Percentiles rank a stretch among this genome's conserved stretches.
phyloP scores from a whole-genome alignment of 2,329 filamentous ascomycete genomes.

The Cercospora janseana region DNA sequence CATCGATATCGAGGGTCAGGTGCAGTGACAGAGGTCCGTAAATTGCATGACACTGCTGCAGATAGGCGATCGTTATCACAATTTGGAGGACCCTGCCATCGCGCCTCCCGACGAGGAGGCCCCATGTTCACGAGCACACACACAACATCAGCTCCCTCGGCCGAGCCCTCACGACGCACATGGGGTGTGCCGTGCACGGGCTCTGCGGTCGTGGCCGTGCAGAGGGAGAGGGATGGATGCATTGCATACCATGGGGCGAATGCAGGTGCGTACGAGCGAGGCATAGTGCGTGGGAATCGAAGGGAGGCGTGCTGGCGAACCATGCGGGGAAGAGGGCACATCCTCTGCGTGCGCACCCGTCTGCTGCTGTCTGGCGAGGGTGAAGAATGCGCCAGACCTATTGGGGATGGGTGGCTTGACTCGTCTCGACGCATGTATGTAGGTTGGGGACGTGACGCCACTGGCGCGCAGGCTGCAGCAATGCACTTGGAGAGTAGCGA shows the following conservation, averaged over 20 bases:
- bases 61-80: conserved; percentile 6
- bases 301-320: conserved; percentile 1
- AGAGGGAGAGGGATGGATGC: background rate
- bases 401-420: conserved; percentile 4
- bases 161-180: background rate
- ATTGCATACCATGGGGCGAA: background rate
- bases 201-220: conserved; percentile 3
- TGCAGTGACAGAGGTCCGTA: background rate
- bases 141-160: background rate
- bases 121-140: conserved; percentile 1
- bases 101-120: background rate
- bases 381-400: conserved; percentile 1
- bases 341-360: background rate
- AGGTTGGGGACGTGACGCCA: conserved; percentile 6
- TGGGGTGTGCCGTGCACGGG: background rate
- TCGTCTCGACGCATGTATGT: background rate
- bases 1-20: background rate
- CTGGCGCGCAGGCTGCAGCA: conserved; percentile 3
- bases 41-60: conserved; percentile 3
- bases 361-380: too few species aligned
- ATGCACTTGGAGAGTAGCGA: conserved; percentile 8
- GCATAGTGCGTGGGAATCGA: conserved; percentile 2
- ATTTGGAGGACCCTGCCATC: background rate
- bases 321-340: conserved; percentile 9
- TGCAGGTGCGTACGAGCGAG: background rate